A percentile compares a stretch with the other conserved stretches of the same genome.
These are phyloP conservation scores for Russula ochroleuca DNA, from an alignment of 768 basidiomycete species.

Conservation along the genomic window DNA sequence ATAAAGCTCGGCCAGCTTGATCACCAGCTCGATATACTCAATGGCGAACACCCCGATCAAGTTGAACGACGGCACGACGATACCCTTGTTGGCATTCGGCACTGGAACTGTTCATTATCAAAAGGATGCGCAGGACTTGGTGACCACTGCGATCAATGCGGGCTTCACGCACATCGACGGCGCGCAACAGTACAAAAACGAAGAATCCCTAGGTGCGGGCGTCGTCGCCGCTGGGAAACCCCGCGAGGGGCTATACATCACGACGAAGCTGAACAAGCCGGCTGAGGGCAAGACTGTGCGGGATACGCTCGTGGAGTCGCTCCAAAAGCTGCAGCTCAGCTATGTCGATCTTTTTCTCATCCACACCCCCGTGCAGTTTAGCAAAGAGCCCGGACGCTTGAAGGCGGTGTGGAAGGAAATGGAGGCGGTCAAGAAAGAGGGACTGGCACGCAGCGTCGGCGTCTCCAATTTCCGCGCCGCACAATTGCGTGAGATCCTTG, in stretches of 20 bases:
- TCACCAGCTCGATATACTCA: not conserved
- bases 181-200: constrained; percentile 40
- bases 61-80: constrained; percentile 38
- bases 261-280: constrained; percentile 39
- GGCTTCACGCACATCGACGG: constrained; percentile 41
- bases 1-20: too few species aligned
- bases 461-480: constrained; percentile 51
- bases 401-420: constrained; percentile 43
- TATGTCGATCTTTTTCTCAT: constrained; percentile 46
- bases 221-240: constrained; percentile 36
- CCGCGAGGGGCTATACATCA: constrained; percentile 42
- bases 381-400: constrained; percentile 29
- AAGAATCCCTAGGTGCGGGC: constrained; percentile 37
- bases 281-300: constrained; percentile 36
- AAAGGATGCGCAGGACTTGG: constrained; percentile 32
- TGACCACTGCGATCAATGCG: constrained; percentile 34
- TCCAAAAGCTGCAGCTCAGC: constrained; percentile 40
- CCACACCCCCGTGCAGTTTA: constrained; percentile 36
- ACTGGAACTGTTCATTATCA: constrained; percentile 37
- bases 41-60: constrained; percentile 30
- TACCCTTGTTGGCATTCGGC: constrained; percentile 40
- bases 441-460: constrained; percentile 42
- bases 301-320: constrained; percentile 38
- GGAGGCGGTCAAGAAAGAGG: constrained; percentile 42
- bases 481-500: constrained; percentile 43